Evolutionary conservation across 108 stramenopile species (phyloP), one percentile per base, ranked within the genome.

Genomic region (Cyclotella choctawhatcheeana): DNA sequence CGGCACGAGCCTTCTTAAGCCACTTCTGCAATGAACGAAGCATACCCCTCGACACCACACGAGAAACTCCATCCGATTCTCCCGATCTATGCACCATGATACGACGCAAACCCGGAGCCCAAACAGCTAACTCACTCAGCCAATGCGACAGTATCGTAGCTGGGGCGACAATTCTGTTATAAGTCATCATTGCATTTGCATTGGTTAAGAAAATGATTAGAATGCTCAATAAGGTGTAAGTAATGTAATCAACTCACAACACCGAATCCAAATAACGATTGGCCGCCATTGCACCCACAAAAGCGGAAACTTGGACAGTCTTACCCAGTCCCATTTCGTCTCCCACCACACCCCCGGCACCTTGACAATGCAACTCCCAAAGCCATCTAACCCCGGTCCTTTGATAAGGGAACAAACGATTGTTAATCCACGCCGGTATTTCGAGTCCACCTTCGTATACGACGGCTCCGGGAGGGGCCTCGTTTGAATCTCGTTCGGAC

Each of bases 141-240:
- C 98, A 99, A 59, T 99, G 98, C 5, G 88, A 80, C 17, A 98
- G 82, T 81, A 98, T 90, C 10, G 98, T 99, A 17, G 98, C 97
- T 7, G 98, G 98, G 17, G 85, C 73, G 14, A 97, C 74, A 59
- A 99, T 80, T n/a, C n/a, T n/a, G n/a, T n/a, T n/a, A n/a, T n/a
- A n/a, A n/a, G n/a, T n/a, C n/a, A n/a, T n/a, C n/a, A n/a, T n/a
- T n/a, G n/a, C n/a, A n/a, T n/a, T n/a, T n/a, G n/a, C n/a, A n/a
- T n/a, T n/a, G n/a, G n/a, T n/a, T n/a, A n/a, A n/a, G n/a, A n/a
- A n/a, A n/a, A n/a, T n/a, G n/a, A n/a, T n/a, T n/a, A n/a, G n/a
- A n/a, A n/a, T n/a, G n/a, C n/a, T n/a, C n/a, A n/a, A n/a, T n/a
- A n/a, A n/a, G n/a, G n/a, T n/a, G n/a, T n/a, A n/a, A n/a, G n/a